Base-by-base conservation (phyloP, 2,329 filamentous ascomycete species). In the Lasiodiplodia hormozganensis region DNA sequence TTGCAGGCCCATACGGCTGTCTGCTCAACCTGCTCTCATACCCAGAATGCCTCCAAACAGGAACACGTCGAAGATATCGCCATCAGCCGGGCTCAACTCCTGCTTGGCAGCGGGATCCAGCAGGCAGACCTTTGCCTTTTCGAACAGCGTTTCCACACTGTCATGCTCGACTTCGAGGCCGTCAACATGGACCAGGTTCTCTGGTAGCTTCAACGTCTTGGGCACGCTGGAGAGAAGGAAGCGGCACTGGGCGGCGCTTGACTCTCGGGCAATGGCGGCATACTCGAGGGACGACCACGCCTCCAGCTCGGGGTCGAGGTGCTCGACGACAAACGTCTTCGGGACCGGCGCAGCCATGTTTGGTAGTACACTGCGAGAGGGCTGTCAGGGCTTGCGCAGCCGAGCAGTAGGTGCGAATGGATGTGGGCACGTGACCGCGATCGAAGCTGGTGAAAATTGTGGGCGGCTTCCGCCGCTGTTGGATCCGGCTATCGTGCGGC, bases 201-300 rank as follows among this genome's bases (percentile, higher is more conserved):
- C 76, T 40, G 87, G 86, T 69, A 89, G 76, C 71, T 85, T 81
- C 80, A 97, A 87, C 6, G 84, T 85, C 11, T 85, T 75, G 8
- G 94, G 91, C 54, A 97, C 86, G 36, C 92, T 96, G 38, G 93
- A 96, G 69, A 97, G 87, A 72, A 93, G 88, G 79, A 98, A 97
- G 64, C 85, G 85, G 67, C 89, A 88, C 40, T 87, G 87, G 3
- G 88, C 82, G 28, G 86, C 85, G 71, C 88, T 83, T 65, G 92
- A 93, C 84, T 99, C 96, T 70, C 87, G 84, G 64, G 93, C 93
- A 78, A 99, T 97, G 76, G 91, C 88, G 67, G 89, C 84, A 83
- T 99, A 99, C 83, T 99, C 96, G 65, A 98, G 88, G 71, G 93
- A 89, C 28, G 96, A 98, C 96, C 96, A 99, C 51, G 89, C 88